These are phyloP conservation scores for Apiospora rasikravindrae DNA, from an alignment of 2,329 filamentous ascomycete genomes.

Conservation along the genomic window DNA sequence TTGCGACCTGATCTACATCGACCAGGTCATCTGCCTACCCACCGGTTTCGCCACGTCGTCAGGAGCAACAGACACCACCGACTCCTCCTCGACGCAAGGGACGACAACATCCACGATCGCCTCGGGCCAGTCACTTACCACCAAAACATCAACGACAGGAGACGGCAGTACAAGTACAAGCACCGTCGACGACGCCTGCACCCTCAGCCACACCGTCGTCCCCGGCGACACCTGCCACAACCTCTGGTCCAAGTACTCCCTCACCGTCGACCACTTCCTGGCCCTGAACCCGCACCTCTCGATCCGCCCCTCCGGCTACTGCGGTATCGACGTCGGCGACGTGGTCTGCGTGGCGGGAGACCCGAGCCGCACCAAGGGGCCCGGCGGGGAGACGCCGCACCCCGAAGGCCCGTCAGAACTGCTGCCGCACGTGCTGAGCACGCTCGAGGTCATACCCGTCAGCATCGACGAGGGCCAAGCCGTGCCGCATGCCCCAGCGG, in stretches of 20 bases:
- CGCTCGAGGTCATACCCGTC: background rate
- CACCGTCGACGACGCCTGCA: background rate
- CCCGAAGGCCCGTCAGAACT: background rate
- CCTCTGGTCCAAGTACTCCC: background rate
- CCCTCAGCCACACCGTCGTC: background rate
- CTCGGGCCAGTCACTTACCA: background rate
- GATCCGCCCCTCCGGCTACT: background rate
- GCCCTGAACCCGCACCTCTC: constrained; percentile 4
- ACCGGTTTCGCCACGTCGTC: background rate
- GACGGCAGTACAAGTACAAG: background rate
- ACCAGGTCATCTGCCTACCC: background rate
- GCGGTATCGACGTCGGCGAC: background rate
- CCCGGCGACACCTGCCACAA: constrained; percentile 3
- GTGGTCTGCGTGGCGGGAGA: background rate
- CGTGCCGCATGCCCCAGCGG: background rate
- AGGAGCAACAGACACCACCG: background rate
- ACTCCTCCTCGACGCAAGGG: background rate
- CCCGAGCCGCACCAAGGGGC: background rate
- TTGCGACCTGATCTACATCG: background rate
- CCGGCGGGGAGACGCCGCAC: background rate
- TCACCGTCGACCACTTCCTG: background rate
- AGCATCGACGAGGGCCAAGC: background rate
- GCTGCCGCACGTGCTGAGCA: background rate
- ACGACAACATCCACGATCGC: background rate
- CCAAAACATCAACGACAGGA: background rate